Evolutionary conservation across 768 basidiomycete genomes (phyloP), one percentile per base, ranked within the genome.

Genomic region (Boletus rubroflammeus): DNA sequence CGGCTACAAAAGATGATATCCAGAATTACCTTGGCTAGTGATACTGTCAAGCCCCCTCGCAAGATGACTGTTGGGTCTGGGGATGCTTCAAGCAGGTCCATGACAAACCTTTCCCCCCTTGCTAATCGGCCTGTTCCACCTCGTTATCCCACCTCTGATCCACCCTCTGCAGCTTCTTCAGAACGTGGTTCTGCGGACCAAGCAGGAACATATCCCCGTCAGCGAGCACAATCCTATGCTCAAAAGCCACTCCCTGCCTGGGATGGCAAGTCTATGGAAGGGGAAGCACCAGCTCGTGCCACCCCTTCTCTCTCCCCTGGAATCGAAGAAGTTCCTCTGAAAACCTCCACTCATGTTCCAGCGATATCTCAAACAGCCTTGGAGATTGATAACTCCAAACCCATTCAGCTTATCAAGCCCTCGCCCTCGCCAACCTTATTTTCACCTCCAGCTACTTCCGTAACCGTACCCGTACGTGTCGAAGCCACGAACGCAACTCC

Each of bases 1-100:
- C 79, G 89, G 25, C 72, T 93, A 55, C 86, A 87, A 69, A 81
- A 84, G 58, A 91, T 94, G 84, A 88, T 94, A 62, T 91, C 90
- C 19, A 86, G 83, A 61, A 74, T 93, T 26, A 85, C 81, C 35
- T 73, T 82, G 57, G 78, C 79, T 19, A 53, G 66, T 47, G 72
- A 69, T 42, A 65, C 61, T 43, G 55, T 54, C 17, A 68, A 61
- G 41, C 55, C 61, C 32, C 69, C 68, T 56, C 77, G 71, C 44
- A 73, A 67, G 57, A 65, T 67, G 61, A 70, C 64, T 23, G 43
- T 62, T 41, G 59, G 57, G 21, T 54, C 62, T 45, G 48, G 56
- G 39, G 63, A 67, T 50, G 23, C 51, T 50, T 47, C 64, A 29
- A 67, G 66, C 63, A 59, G 67, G 39, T 75, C 78, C 5, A 67